Conservation (phyloP, 1,284 basidiomycete species). For the Fomitopsis betulina region DNA sequence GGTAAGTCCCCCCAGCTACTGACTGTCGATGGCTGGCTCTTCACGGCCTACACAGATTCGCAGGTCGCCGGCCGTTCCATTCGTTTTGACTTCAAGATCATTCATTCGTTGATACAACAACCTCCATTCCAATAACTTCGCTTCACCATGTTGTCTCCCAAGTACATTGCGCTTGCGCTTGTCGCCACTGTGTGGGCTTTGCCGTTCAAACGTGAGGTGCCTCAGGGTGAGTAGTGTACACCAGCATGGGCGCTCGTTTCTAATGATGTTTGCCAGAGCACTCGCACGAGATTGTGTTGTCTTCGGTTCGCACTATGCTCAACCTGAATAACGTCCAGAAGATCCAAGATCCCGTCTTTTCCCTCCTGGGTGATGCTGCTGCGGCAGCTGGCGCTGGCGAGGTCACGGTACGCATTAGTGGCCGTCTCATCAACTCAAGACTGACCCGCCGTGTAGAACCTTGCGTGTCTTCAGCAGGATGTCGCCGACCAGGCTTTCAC, state of each 20-base stretch:
- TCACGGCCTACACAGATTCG: slow-evolving; percentile 2
- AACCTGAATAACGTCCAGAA: slow-evolving; percentile 53
- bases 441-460: slow-evolving; percentile 34
- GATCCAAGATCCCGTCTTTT: slow-evolving; percentile 64
- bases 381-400: slow-evolving; percentile 49
- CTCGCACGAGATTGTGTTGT: slow-evolving; percentile 57
- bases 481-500: slow-evolving; percentile 67
- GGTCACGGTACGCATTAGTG: slow-evolving; percentile 38
- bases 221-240: slow-evolving; percentile 44
- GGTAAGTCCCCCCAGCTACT: neutral
- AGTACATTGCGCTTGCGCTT: slow-evolving; percentile 37
- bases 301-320: slow-evolving; percentile 42
- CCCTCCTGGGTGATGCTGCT: slow-evolving; percentile 59
- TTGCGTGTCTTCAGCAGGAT: slow-evolving; percentile 62
- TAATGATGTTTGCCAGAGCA: slow-evolving; percentile 41
- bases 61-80: slow-evolving; percentile 26
- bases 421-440: neutral
- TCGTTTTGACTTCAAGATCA: slow-evolving; percentile 16
- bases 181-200: slow-evolving; percentile 34
- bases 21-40: neutral
- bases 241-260: neutral
- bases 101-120: slow-evolving; percentile 19
- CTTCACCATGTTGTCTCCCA: slow-evolving; percentile 40
- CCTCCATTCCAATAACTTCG: slow-evolving; percentile 13
- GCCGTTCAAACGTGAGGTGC: slow-evolving; percentile 57